Evolutionary conservation across 164 flowering plant genomes (phyloP).

Genomic region (Vitis vinifera): ASM3070453v1 NC_081806.1:1247001-1247500

Average conservation of each 20-base stretch:
- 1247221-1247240: slow-evolving; percentile 15
- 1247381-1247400: slow-evolving; percentile 48
- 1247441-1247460: slow-evolving; percentile 42
- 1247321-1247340: slow-evolving; percentile 23
- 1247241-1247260: slow-evolving; percentile 30
- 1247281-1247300: slow-evolving; percentile 45
- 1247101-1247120: slow-evolving; percentile 29
- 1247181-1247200: slow-evolving; percentile 26
- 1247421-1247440: slow-evolving; percentile 29
- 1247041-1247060: slow-evolving; percentile 39
- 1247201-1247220: slow-evolving; percentile 18
- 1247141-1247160: slow-evolving; percentile 20
- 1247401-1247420: slow-evolving; percentile 41
- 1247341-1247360: slow-evolving; percentile 34
- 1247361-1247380: slow-evolving; percentile 34
- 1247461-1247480: slow-evolving; percentile 43
- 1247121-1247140: slow-evolving; percentile 35
- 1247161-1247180: slow-evolving; percentile 33
- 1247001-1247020: slow-evolving; percentile 25
- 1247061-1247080: slow-evolving; percentile 22
- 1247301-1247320: slow-evolving; percentile 42
- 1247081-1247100: neutral
- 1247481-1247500: slow-evolving; percentile 29
- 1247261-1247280: slow-evolving; percentile 33
- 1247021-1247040: slow-evolving; percentile 30